Conservation (phyloP, 768 basidiomycete species). For the Porpolomopsis calyptriformis region DNA sequence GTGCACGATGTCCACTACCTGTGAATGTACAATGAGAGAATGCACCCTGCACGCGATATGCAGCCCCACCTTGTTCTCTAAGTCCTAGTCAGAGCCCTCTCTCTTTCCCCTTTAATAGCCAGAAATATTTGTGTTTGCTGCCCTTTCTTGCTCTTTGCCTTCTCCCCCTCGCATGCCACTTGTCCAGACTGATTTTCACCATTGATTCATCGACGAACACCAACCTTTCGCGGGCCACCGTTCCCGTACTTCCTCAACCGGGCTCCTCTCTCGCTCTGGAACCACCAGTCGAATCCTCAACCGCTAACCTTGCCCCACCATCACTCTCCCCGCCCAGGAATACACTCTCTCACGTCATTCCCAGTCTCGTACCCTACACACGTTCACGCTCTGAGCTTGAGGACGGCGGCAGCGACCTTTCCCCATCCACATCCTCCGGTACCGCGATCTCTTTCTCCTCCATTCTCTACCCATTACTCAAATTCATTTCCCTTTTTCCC, state of each 20-base stretch:
- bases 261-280: constrained; percentile 40
- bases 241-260: constrained; percentile 31
- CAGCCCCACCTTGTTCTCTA: too few relatives aligned
- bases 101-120: too few relatives aligned
- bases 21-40: too few relatives aligned
- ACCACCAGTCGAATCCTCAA: constrained; percentile 25
- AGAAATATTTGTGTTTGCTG: too few relatives aligned
- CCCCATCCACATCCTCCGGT: constrained; percentile 26
- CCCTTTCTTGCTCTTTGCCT: constrained; percentile 9
- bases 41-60: too few relatives aligned
- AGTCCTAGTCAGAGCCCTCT: too few relatives aligned
- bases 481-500: constrained; percentile 12
- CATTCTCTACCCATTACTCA: constrained; percentile 7
- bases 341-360: constrained; percentile 21
- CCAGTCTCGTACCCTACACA: constrained; percentile 52
- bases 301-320: too few relatives aligned
- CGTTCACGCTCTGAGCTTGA: constrained; percentile 56
- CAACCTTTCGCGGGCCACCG: constrained; percentile 45
- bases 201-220: constrained; percentile 61
- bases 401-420: constrained; percentile 29
- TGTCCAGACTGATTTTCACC: constrained; percentile 25
- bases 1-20: too few relatives aligned
- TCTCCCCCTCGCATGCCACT: constrained; percentile 11
- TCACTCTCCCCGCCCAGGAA: constrained; percentile 15
- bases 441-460: constrained; percentile 13